Conservation (phyloP, 331 rosid species). For the Stylosanthes scabra region DNA sequence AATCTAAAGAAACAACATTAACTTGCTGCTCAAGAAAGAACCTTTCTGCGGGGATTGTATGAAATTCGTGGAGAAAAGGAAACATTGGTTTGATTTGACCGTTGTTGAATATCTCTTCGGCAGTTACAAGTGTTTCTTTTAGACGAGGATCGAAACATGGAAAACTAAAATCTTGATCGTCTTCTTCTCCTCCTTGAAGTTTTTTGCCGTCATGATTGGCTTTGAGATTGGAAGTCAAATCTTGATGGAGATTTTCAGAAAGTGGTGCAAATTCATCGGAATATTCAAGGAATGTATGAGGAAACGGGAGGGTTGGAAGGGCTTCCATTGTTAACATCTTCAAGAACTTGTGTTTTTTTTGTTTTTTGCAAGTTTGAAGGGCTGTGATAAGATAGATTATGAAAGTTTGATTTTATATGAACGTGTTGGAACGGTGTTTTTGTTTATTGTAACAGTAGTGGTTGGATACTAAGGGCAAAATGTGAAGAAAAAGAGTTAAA, state of each 20-base stretch:
- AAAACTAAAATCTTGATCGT: slow-evolving; percentile 62
- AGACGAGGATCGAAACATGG: slow-evolving; percentile 43
- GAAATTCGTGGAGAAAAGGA: slow-evolving; percentile 46
- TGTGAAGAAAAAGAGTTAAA: too few species aligned
- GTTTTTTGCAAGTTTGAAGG: neutral
- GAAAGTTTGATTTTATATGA: too few species aligned
- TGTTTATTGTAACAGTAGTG: too few species aligned
- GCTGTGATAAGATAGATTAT: too few species aligned
- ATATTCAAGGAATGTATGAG: neutral
- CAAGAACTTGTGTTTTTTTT: neutral
- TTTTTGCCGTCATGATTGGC: neutral
- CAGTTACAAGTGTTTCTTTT: slow-evolving; percentile 50
- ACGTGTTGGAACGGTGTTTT: too few species aligned
- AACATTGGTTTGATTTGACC: slow-evolving; percentile 61
- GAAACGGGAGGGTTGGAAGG: neutral
- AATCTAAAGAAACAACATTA: neutral
- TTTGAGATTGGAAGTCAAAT: slow-evolving; percentile 38
- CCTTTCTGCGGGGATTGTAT: slow-evolving; percentile 58
- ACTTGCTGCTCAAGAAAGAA: slow-evolving; percentile 46
- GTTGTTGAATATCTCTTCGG: slow-evolving; percentile 59
- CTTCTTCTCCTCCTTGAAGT: neutral
- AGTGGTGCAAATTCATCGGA: neutral
- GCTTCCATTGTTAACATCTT: neutral
- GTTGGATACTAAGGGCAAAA: too few species aligned
- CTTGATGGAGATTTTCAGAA: neutral